Percentiles rank a stretch among this genome's conserved stretches.
These are phyloP conservation scores for Verticillium longisporum DNA, from an alignment of 2,329 filamentous ascomycete species.

Conservation along the genomic window DNA sequence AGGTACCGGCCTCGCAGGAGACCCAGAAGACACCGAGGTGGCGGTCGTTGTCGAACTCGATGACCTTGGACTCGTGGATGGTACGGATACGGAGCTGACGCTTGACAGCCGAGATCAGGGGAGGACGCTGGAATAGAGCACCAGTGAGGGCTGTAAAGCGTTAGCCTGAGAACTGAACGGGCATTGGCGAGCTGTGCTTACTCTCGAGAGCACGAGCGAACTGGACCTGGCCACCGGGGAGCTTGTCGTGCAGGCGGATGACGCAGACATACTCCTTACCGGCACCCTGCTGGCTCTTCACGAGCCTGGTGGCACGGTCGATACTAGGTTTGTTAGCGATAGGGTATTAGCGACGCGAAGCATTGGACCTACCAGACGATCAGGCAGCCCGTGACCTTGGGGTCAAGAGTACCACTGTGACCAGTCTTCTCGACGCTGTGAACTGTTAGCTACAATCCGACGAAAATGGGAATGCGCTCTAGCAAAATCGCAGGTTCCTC, in stretches of 20 bases:
- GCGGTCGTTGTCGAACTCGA: slow-evolving; percentile 97
- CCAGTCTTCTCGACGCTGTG: slow-evolving; percentile 86
- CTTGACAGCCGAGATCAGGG: slow-evolving; percentile 97
- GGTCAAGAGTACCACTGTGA: slow-evolving; percentile 96
- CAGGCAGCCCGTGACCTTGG: slow-evolving; percentile 93
- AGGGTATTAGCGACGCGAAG: not conserved
- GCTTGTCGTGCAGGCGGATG: slow-evolving; percentile 89
- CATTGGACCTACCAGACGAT: slow-evolving; percentile 61
- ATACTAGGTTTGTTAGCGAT: slow-evolving; percentile 37
- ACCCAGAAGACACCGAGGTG: slow-evolving; percentile 99
- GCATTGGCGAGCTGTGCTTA: not conserved
- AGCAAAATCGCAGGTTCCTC: not conserved
- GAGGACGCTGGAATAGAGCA: slow-evolving; percentile 93
- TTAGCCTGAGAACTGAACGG: not conserved
- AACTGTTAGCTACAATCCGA: not conserved
- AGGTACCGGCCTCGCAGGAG: slow-evolving; percentile 96
- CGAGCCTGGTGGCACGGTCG: slow-evolving; percentile 91
- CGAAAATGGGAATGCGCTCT: not conserved
- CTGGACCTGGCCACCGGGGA: slow-evolving; percentile 87
- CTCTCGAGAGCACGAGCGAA: slow-evolving; percentile 89
- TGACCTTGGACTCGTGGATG: slow-evolving; percentile 93
- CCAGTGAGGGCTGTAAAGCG: slow-evolving; percentile 61
- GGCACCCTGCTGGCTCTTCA: slow-evolving; percentile 97
- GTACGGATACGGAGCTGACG: slow-evolving; percentile 96
- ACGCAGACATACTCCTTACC: slow-evolving; percentile 99